Conservation (phyloP, 768 basidiomycete genomes). For the Tylopilus cervinicoccineus region DNA sequence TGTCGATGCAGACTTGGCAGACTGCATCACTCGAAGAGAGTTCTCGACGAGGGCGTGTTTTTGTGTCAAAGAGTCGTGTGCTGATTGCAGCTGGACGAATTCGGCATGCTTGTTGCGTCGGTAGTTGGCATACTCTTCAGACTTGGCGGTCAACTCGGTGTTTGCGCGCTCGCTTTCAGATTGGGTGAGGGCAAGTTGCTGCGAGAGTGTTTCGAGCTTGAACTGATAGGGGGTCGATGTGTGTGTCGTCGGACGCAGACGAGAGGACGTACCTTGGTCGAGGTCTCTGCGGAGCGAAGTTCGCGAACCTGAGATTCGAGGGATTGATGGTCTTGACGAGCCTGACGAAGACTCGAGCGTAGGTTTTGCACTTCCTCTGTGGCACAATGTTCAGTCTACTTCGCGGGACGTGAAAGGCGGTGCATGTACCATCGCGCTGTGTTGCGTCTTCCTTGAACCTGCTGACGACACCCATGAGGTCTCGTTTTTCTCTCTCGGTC, state of each 20-base stretch:
- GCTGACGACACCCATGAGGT: constrained; percentile 79
- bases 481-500: constrained; percentile 86
- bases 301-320: constrained; percentile 70
- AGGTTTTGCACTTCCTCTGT: constrained; percentile 71
- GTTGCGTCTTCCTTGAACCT: constrained; percentile 72
- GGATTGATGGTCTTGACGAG: constrained; percentile 66
- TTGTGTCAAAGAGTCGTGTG: constrained; percentile 70
- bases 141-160: constrained; percentile 63
- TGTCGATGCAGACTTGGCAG: constrained; percentile 63
- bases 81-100: constrained; percentile 67
- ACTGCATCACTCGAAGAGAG: constrained; percentile 69
- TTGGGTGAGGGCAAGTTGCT: constrained; percentile 76
- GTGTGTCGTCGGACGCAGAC: background rate
- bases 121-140: constrained; percentile 81
- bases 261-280: constrained; percentile 55
- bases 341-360: constrained; percentile 65
- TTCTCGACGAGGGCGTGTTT: constrained; percentile 62
- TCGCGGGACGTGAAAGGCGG: background rate
- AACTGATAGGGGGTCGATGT: constrained; percentile 46
- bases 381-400: background rate
- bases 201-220: constrained; percentile 77
- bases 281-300: constrained; percentile 68
- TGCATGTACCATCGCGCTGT: constrained; percentile 65
- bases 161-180: constrained; percentile 71
- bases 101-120: constrained; percentile 80